Percentiles rank a stretch among this genome's conserved stretches.
Evolutionary conservation across 176 grass and related monocot genomes (phyloP).

Genomic region (Puya raimondii): DNA sequence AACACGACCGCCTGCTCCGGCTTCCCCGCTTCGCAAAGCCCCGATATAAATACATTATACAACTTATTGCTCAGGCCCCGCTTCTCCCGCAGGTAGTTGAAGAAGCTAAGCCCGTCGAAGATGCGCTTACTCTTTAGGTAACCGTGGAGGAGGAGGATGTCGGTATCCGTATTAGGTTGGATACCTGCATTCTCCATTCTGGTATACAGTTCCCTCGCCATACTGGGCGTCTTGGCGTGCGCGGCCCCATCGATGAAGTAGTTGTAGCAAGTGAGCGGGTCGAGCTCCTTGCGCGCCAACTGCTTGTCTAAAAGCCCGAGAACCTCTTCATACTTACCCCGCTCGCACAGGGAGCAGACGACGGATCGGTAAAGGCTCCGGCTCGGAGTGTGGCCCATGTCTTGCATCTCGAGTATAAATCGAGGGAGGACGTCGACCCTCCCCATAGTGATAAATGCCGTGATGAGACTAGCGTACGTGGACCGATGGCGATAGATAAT

Average conservation of each 20-base stretch:
- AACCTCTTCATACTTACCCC: constrained; percentile 46
- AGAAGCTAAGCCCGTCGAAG: constrained; percentile 56
- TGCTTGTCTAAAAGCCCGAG: constrained; percentile 59
- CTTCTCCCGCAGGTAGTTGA: constrained; percentile 46
- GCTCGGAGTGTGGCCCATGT: constrained; percentile 65
- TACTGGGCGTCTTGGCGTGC: constrained; percentile 53
- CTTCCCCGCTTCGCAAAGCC: constrained; percentile 63
- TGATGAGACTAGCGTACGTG: constrained; percentile 81
- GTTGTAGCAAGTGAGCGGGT: constrained; percentile 56
- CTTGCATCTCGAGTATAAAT: constrained; percentile 90
- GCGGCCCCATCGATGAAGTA: constrained; percentile 77
- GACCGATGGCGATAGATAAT: constrained; percentile 50
- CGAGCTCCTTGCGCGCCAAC: constrained; percentile 41
- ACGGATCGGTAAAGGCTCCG: constrained; percentile 54
- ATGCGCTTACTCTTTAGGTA: constrained; percentile 84
- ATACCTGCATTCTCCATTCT: constrained; percentile 62
- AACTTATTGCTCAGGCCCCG: constrained; percentile 46
- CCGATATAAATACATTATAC: constrained; percentile 82
- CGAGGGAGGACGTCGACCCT: constrained; percentile 56
- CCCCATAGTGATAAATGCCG: constrained; percentile 47
- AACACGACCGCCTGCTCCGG: constrained; percentile 65
- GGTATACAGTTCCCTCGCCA: constrained; percentile 64
- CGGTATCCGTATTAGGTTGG: constrained; percentile 46
- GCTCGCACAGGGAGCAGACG: constrained; percentile 61
- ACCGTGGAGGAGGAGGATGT: constrained; percentile 58